Evolutionary conservation across 2,329 filamentous ascomycete species (phyloP).

Genomic region (Trichoderma citrinoviride): DNA sequence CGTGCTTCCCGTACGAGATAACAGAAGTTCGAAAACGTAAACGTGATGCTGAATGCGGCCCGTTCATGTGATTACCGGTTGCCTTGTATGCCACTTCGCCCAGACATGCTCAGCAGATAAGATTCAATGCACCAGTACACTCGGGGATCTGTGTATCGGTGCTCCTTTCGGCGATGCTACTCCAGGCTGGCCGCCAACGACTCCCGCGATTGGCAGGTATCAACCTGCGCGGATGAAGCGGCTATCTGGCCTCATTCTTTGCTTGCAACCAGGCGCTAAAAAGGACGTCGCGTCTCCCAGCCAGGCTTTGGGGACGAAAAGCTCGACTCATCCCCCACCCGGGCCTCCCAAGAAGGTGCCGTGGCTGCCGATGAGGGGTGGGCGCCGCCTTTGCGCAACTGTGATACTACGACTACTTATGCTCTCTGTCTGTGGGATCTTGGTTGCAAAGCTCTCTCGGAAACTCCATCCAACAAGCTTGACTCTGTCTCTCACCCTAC

Average conservation of each 20-base stretch:
- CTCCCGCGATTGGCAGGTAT: conserved; percentile 1
- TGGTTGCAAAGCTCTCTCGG: background rate
- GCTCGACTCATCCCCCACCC: conserved; percentile 10
- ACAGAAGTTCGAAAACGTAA: no score
- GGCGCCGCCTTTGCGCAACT: background rate
- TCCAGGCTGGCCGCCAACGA: background rate
- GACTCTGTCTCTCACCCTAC: no score
- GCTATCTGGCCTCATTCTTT: conserved; percentile 27
- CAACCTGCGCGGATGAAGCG: conserved; percentile 30
- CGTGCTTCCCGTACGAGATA: no score
- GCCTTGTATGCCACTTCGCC: no score
- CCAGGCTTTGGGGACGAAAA: no score
- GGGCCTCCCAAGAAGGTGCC: conserved; percentile 35
- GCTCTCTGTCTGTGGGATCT: background rate
- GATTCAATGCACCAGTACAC: no score
- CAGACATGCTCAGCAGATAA: background rate
- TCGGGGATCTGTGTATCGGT: no score
- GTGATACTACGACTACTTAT: no score
- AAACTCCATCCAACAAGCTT: background rate
- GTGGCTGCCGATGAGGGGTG: conserved; percentile 30
- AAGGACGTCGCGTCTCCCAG: conserved; percentile 18
- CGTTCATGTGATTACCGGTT: no score
- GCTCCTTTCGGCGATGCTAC: conserved; percentile 4
- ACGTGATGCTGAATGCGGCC: no score
- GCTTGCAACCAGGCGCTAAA: conserved; percentile 16